Base-by-base conservation (phyloP, 352 stramenopile species). In the Globisporangium middletonii region DNA sequence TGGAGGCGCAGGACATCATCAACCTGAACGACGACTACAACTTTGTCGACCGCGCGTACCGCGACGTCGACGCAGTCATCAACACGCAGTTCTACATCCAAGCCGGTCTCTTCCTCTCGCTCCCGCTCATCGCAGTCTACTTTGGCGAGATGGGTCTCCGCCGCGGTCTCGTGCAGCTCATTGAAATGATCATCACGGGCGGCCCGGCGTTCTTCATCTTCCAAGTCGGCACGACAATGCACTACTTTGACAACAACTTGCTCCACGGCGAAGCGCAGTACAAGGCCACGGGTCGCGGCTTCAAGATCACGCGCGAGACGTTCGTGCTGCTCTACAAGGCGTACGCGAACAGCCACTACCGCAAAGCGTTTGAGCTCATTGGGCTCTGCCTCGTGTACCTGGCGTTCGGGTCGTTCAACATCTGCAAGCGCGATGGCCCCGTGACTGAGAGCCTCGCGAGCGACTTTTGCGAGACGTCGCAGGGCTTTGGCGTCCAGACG, bases 81-180 rank as follows among this genome's bases (percentile, higher is more conserved):
- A 93, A 93, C 64, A 93, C 83, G 5, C 83, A 93, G 72, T 93
- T 83, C 64, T 90, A 90, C 63, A 89, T 93, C 50, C 83, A 93
- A 48, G 81, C 81, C 6, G 83, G 83, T 69, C 50, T 88, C 49
- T 91, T 93, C 59, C 67, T 93, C n/a, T 87, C 75, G 52, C 56
- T 93, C 51, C 83, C 83, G 11, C 53, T 93, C 42, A 87, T 93
- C 53, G 74, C 66, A 45, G 77, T 91, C 4, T 91, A 91, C 68
- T 91, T 93, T 50, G 79, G 78, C 33, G 83, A 93, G 72, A 82
- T 83, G 73, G 83, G 83, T 65, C 41, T 90, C 6, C 67, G 69
- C 26, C 73, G 81, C 46, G 83, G 81, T 47, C 66, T 93, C n/a
- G 62, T 84, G 33, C 79, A 72, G 28, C 85, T 91, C 50, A 64